These are phyloP conservation scores for Termitomyces sp. DNA, from an alignment of 768 basidiomycete genomes.

Conservation along the genomic window DNA sequence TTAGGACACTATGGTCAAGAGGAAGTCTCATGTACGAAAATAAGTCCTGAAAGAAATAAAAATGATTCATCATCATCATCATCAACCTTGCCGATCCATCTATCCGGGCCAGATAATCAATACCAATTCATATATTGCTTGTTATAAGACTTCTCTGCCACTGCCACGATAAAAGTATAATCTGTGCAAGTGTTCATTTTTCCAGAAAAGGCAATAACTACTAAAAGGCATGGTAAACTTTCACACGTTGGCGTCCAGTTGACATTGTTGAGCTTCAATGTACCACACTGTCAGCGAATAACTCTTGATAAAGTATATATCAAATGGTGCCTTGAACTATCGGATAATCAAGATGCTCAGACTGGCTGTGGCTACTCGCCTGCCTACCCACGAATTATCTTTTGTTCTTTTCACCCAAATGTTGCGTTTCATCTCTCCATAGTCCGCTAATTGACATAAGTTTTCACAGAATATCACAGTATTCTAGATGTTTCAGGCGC, in stretches of 20 bases:
- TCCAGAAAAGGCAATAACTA: neutral
- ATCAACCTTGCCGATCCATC: too few species aligned
- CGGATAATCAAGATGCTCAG: neutral
- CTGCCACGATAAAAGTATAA: neutral
- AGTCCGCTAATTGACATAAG: neutral
- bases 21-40: too few species aligned
- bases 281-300: neutral
- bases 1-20: too few species aligned
- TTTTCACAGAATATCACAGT: neutral
- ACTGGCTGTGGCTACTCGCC: neutral
- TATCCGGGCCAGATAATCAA: too few species aligned
- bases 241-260: neutral
- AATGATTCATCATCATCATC: too few species aligned
- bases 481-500: neutral
- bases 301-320: neutral
- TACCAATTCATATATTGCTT: too few species aligned
- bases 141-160: too few species aligned
- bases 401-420: neutral
- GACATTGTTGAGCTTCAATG: neutral
- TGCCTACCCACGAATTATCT: neutral
- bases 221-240: neutral
- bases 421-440: neutral
- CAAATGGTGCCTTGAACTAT: neutral
- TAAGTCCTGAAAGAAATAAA: too few species aligned
- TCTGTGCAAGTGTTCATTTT: neutral